These are phyloP conservation scores for Chaetomium sp. DNA, from an alignment of 2,329 filamentous ascomycete species.

Conservation along the genomic window DNA sequence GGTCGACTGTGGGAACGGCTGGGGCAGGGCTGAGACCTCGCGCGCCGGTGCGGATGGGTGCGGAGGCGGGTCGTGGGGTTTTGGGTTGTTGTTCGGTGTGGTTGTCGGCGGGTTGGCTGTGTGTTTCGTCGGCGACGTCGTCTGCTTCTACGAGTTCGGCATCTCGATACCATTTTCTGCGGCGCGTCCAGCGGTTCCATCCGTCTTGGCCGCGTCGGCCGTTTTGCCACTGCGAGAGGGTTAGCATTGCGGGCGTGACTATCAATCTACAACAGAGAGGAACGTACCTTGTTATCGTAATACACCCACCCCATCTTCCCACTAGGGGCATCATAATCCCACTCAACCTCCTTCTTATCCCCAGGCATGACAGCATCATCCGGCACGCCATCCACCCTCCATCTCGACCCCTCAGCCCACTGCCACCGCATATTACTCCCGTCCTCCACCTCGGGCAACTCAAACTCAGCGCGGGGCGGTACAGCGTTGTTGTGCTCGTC, in stretches of 20 bases:
- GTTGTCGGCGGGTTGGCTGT: slow-evolving; percentile 32
- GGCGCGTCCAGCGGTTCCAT: slow-evolving; percentile 89
- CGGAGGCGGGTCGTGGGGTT: not conserved
- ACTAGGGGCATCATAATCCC: slow-evolving; percentile 51
- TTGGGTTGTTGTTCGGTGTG: slow-evolving; percentile 30
- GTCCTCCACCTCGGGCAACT: slow-evolving; percentile 56
- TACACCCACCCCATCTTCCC: slow-evolving; percentile 85
- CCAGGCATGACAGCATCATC: slow-evolving; percentile 38
- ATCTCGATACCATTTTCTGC: slow-evolving; percentile 93
- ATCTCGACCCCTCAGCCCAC: slow-evolving; percentile 81
- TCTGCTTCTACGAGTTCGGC: slow-evolving; percentile 81
- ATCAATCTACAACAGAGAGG: not conserved
- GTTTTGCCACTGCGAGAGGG: slow-evolving; percentile 66
- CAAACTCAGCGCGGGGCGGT: slow-evolving; percentile 64
- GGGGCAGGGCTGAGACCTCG: slow-evolving; percentile 4
- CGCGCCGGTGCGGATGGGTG: too few species aligned
- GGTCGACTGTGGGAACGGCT: slow-evolving; percentile 8
- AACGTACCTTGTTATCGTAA: slow-evolving; percentile 84
- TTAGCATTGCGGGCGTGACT: slow-evolving; percentile 1
- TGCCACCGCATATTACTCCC: slow-evolving; percentile 53
- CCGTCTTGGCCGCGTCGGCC: slow-evolving; percentile 79
- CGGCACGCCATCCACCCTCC: slow-evolving; percentile 73
- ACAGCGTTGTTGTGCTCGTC: slow-evolving; percentile 88
- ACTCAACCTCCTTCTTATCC: slow-evolving; percentile 34
- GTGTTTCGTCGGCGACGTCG: slow-evolving; percentile 8